phyloP scores from a whole-genome alignment of 495 filamentous ascomycete species.

The Annulohypoxylon maeteangense region DNA sequence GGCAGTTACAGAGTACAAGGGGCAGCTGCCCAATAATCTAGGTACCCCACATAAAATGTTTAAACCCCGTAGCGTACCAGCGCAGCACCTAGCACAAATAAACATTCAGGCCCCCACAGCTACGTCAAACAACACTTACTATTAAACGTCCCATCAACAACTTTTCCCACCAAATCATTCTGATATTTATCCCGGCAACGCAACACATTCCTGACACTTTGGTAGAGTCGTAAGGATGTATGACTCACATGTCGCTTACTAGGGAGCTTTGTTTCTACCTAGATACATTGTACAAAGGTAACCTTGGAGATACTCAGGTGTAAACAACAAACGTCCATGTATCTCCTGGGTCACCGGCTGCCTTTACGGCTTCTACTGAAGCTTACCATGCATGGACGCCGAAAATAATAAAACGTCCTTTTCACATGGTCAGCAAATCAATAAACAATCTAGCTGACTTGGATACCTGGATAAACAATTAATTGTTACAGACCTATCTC shows the following conservation, averaged over 20 bases:
- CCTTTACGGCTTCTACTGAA: not conserved
- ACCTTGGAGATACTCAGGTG: not conserved
- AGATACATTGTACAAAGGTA: not conserved
- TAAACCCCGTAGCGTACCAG: not conserved
- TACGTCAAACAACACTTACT: constrained; percentile 28
- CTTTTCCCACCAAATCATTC: constrained; percentile 16
- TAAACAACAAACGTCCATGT: not conserved
- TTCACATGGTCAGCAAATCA: not conserved
- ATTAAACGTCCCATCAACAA: constrained; percentile 27
- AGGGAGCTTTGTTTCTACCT: not conserved
- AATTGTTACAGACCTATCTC: not conserved
- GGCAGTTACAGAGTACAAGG: not conserved
- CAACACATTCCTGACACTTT: constrained; percentile 10
- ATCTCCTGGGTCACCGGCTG: not conserved
- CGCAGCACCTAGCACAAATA: not conserved
- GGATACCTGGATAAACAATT: not conserved
- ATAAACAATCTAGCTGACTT: not conserved
- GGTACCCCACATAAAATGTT: constrained; percentile 1
- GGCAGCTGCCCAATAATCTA: not conserved
- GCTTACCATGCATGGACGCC: not conserved
- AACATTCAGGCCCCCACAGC: constrained; percentile 24
- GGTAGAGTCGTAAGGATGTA: constrained; percentile 13
- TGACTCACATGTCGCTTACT: constrained; percentile 42
- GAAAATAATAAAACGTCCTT: not conserved
- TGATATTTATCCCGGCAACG: constrained; percentile 20